phyloP scores from a whole-genome alignment of 257 asterid genomes.

The Knoxia roxburghii region DNA sequence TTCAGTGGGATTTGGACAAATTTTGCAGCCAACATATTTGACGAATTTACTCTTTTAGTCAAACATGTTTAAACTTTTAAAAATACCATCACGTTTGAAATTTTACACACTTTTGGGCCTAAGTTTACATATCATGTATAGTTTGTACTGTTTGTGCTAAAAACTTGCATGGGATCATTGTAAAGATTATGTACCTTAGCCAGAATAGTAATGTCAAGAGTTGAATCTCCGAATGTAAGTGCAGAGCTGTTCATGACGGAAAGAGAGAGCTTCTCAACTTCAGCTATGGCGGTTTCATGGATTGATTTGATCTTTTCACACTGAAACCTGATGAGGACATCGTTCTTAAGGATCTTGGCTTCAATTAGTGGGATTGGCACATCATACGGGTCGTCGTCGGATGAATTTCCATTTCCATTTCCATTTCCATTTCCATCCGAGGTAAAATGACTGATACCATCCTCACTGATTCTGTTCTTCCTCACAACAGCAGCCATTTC shows the following conservation, averaged over 20 bases:
- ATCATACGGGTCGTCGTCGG: slow-evolving; percentile 16
- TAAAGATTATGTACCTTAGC: slow-evolving; percentile 58
- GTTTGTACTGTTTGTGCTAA: too few species aligned
- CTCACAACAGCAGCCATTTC: slow-evolving; percentile 49
- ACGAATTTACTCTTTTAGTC: too few species aligned
- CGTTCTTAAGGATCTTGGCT: slow-evolving; percentile 40
- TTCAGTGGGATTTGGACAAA: neutral
- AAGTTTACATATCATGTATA: too few species aligned
- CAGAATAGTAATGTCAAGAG: slow-evolving; percentile 51
- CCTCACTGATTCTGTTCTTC: slow-evolving; percentile 29
- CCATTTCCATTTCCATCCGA: slow-evolving; percentile 35
- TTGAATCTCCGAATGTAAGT: slow-evolving; percentile 53
- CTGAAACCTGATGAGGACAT: slow-evolving; percentile 51
- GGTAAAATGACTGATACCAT: slow-evolving; percentile 26
- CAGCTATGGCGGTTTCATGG: slow-evolving; percentile 36
- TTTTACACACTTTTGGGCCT: too few species aligned
- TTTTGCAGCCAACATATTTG: too few species aligned
- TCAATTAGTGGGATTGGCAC: slow-evolving; percentile 54
- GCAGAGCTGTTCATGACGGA: slow-evolving; percentile 52
- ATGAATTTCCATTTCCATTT: too few species aligned
- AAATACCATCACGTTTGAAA: too few species aligned
- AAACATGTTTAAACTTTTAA: too few species aligned
- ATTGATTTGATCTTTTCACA: slow-evolving; percentile 62
- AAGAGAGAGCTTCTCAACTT: slow-evolving; percentile 52
- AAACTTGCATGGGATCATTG: too few species aligned